Percentiles rank a stretch among this genome's conserved stretches.
Conservation (phyloP, 768 basidiomycete genomes). For the Paxillus rubicundulus region DNA sequence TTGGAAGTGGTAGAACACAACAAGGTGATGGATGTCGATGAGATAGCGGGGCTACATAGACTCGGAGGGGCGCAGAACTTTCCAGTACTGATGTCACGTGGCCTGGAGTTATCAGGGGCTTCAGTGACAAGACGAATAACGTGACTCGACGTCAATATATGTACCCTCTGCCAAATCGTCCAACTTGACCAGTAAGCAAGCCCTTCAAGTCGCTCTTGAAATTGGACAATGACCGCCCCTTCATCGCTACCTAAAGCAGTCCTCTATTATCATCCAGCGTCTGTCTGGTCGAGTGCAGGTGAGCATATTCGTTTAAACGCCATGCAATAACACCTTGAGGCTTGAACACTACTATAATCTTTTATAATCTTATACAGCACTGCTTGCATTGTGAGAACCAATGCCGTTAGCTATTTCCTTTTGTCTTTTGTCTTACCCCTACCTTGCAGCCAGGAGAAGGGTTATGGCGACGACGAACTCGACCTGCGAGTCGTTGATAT, state of each 20-base stretch:
- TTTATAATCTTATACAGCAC: constrained; percentile 35
- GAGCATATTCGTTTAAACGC: constrained; percentile 16
- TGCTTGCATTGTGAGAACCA: constrained; percentile 52
- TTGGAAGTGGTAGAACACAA: constrained; percentile 5
- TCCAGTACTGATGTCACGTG: constrained; percentile 30
- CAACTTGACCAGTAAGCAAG: neutral
- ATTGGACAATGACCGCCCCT: constrained; percentile 11
- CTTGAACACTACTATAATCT: too few relatives aligned
- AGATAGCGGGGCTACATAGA: too few relatives aligned
- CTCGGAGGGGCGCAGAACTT: constrained; percentile 17
- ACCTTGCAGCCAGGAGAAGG: constrained; percentile 64
- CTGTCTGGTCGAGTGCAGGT: constrained; percentile 68
- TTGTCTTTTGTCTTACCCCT: constrained; percentile 2
- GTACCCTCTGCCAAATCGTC: too few relatives aligned
- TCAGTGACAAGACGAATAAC: too few relatives aligned
- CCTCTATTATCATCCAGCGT: constrained; percentile 62
- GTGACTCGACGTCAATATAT: too few relatives aligned
- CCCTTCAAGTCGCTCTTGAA: neutral
- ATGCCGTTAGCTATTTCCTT: neutral
- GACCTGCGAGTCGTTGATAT: constrained; percentile 68
- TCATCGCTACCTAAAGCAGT: constrained; percentile 66
- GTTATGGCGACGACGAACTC: constrained; percentile 76
- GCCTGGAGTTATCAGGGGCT: too few relatives aligned
- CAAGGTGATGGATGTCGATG: neutral
- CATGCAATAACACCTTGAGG: neutral